phyloP scores from a whole-genome alignment of 192 early-diverging fungal species.

The Coemansia sp. region DNA sequence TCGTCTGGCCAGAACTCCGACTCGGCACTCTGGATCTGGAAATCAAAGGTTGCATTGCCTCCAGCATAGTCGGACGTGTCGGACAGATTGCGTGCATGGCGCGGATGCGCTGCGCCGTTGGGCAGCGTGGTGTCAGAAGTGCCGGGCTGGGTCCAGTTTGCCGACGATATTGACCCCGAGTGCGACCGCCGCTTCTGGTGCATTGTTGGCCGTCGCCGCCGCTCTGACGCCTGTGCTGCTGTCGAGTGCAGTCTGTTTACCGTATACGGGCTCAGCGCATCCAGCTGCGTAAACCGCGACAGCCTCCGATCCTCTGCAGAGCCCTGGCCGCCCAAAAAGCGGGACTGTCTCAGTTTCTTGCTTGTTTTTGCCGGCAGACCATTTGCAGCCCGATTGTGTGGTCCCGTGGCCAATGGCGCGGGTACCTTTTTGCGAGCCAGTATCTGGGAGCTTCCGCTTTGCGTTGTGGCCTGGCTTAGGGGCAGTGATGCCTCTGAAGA shows the following conservation, averaged over 20 bases:
- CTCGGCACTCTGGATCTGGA: conserved; percentile 27
- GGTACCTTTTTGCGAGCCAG: conserved; percentile 21
- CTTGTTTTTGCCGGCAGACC: conserved; percentile 10
- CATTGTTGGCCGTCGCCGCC: conserved; percentile 39
- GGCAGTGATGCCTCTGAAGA: conserved; percentile 51
- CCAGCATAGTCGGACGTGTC: conserved; percentile 25
- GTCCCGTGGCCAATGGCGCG: conserved; percentile 16
- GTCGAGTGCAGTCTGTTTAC: conserved; percentile 38
- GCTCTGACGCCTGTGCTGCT: conserved; percentile 42
- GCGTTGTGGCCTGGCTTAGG: conserved; percentile 11
- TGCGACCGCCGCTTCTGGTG: conserved; percentile 21
- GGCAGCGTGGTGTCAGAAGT: conserved; percentile 31
- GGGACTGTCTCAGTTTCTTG: conserved; percentile 7
- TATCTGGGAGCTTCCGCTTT: background rate
- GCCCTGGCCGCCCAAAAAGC: conserved; percentile 2
- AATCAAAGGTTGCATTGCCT: conserved; percentile 22
- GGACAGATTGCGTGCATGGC: conserved; percentile 32
- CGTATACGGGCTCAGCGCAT: conserved; percentile 42
- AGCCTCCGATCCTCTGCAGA: conserved; percentile 23
- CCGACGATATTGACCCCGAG: conserved; percentile 26
- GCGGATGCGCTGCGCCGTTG: conserved; percentile 10
- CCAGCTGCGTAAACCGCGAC: conserved; percentile 25
- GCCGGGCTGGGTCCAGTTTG: conserved; percentile 26
- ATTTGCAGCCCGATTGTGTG: conserved; percentile 14
- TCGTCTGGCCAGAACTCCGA: conserved; percentile 40